Evolutionary conservation across 345 rosid species (phyloP), one percentile per base, ranked within the genome.

Genomic region (Acer yangbiense): DNA sequence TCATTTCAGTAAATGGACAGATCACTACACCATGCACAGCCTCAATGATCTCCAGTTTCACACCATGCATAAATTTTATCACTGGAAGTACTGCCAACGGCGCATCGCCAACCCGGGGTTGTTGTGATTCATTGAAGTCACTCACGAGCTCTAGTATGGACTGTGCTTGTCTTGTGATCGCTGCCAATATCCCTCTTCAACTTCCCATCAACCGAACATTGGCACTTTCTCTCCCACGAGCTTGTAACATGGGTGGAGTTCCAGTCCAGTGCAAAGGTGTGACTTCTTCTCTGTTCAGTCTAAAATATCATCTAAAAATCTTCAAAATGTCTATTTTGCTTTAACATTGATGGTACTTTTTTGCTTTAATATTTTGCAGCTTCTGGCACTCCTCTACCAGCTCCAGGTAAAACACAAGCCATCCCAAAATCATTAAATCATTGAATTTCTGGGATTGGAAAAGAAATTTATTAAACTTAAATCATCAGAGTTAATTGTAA

Each of bases 191-290:
- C 54, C 99, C 98, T 16, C 17, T 95, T 75, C 94, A 87, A 57
- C 83, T 88, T 39, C 93, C 96, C 2, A 76, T 91, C 82, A 92
- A 81, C 75, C 90, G 82, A 41, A 90, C 90, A 35, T 79, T 95
- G 55, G 84, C 98, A 23, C 82, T 95, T 41, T 74, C 84, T 64
- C 98, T 93, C 50, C 97, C 97, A 20, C 83, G 84, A 50, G 92
- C 89, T 1, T 95, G 99, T 77, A 88, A 89, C 50, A 79, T 88
- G 86, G 75, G 75, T 10, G 89, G 93, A 23, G 82, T 92, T 29
- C 96, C 97, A 3, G 1, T 86, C 44, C 96, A 84, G 72, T 93
- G 98, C 85, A 85, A 91, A 95, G 92, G 98, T 95, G 57, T 18
- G 6, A 12, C 62, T 46, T 54, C 14, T 8, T n/a, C 18, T 55